phyloP scores from a whole-genome alignment of 75 land plant genomes.

The Pinus tabuliformis region DNA sequence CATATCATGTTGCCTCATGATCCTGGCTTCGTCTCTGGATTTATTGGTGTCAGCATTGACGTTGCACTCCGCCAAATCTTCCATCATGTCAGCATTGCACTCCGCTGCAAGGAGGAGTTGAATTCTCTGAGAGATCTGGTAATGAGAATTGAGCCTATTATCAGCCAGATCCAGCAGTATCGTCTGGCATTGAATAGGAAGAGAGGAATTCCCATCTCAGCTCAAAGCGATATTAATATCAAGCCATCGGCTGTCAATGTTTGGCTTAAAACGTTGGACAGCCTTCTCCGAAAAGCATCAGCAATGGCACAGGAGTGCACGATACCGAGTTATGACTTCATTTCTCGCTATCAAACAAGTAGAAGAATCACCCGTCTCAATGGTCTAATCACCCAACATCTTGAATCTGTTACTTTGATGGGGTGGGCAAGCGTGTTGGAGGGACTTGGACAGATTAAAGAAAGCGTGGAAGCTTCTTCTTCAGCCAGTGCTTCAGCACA shows the following conservation, averaged over 20 bases:
- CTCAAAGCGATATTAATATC: too few relatives aligned
- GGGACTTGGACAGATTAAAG: not conserved
- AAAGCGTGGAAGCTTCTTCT: not conserved
- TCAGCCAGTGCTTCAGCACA: too few relatives aligned
- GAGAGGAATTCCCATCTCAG: not conserved
- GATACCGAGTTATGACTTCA: not conserved
- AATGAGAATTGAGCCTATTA: not conserved
- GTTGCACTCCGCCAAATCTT: not conserved
- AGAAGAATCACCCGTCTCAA: not conserved
- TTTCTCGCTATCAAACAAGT: not conserved
- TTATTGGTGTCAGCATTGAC: not conserved
- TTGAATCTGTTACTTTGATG: not conserved
- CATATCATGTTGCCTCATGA: not conserved
- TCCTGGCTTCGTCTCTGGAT: not conserved
- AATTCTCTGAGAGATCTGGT: not conserved
- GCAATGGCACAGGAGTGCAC: not conserved
- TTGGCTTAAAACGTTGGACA: not conserved
- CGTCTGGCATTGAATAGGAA: too few relatives aligned
- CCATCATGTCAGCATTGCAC: not conserved
- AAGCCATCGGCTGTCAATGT: not conserved
- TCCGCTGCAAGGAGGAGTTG: not conserved
- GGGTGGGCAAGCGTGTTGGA: not conserved
- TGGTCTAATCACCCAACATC: not conserved
- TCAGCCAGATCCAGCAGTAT: not conserved
- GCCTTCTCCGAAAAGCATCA: not conserved